phyloP scores from a whole-genome alignment of 176 grass and related monocot genomes.

The Alloteropsis semialata region DNA sequence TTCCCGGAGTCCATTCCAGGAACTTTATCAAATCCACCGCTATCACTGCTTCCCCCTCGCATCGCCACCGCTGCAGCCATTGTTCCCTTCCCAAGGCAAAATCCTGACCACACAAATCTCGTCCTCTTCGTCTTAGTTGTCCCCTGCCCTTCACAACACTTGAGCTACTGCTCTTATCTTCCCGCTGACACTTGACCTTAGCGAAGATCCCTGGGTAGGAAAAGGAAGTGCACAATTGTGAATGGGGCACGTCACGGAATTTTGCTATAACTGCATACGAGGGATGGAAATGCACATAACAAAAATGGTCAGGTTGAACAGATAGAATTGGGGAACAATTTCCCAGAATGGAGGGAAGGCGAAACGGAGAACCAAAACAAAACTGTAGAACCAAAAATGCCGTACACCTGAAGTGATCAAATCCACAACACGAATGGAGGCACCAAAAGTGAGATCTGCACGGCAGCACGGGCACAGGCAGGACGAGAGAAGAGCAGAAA shows the following conservation, averaged over 20 bases:
- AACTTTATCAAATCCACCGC: slow-evolving; percentile 48
- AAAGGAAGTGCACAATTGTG: not conserved
- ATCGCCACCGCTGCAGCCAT: slow-evolving; percentile 78
- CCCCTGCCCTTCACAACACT: not conserved
- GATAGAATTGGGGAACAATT: not conserved
- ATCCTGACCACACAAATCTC: not conserved
- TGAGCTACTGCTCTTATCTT: slow-evolving; percentile 11
- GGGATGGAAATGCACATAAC: slow-evolving; percentile 18
- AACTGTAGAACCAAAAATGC: not conserved
- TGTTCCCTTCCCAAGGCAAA: not conserved
- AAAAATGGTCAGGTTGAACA: not conserved
- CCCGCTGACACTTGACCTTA: not conserved
- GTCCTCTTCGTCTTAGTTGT: not conserved
- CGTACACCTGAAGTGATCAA: not conserved
- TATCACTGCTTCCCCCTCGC: slow-evolving; percentile 50
- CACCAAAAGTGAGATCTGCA: not conserved
- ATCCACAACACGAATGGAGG: not conserved
- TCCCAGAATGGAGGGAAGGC: slow-evolving; percentile 10
- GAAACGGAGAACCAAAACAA: not conserved
- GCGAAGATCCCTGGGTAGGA: not conserved
- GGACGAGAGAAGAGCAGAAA: not conserved
- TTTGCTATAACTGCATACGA: not conserved
- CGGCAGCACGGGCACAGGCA: not conserved
- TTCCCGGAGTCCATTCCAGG: slow-evolving; percentile 66
- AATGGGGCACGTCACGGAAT: slow-evolving; percentile 2